Percentiles rank a stretch among this genome's conserved stretches.
Evolutionary conservation across 352 stramenopile species (phyloP).

Genomic region (Phytophthora ramorum): DNA sequence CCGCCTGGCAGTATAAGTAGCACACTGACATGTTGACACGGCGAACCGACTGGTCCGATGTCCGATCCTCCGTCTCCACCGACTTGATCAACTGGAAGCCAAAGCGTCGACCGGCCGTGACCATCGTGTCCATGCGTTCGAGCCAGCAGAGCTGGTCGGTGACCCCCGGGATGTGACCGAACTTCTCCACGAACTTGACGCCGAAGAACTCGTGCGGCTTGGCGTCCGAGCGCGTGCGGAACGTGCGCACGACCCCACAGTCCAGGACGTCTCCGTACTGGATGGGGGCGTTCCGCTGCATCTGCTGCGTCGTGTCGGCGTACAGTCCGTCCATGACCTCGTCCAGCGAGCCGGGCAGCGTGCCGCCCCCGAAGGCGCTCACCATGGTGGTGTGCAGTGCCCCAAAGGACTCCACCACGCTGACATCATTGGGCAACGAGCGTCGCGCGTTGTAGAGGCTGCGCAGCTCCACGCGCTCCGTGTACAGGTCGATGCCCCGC

Average conservation of each 20-base stretch:
- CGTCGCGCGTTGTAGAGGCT: constrained; percentile 10
- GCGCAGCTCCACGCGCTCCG: constrained; percentile 50
- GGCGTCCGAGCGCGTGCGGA: constrained; percentile 33
- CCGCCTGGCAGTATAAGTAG: constrained; percentile 65
- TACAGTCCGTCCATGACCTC: constrained; percentile 63
- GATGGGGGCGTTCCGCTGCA: constrained; percentile 53
- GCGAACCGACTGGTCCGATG: constrained; percentile 24
- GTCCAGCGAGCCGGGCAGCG: constrained; percentile 52
- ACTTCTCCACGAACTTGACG: constrained; percentile 67
- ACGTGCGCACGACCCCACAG: constrained; percentile 58
- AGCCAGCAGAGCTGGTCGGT: constrained; percentile 70
- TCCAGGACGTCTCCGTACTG: constrained; percentile 57
- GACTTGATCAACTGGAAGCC: constrained; percentile 75
- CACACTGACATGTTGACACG: constrained; percentile 65
- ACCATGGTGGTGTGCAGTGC: constrained; percentile 46
- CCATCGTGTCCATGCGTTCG: constrained; percentile 45
- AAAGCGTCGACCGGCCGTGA: constrained; percentile 30
- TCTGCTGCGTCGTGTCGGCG: constrained; percentile 42
- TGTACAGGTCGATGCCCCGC: constrained; percentile 61
- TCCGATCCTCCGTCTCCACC: constrained; percentile 43
- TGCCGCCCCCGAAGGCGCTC: constrained; percentile 61
- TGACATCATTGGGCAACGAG: constrained; percentile 23
- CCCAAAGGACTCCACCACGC: constrained; percentile 17
- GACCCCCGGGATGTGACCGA: constrained; percentile 29
- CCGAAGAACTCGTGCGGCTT: constrained; percentile 64